Percentiles rank a stretch among this genome's conserved stretches.
phyloP scores from a whole-genome alignment of 1,284 basidiomycete species.

The Cronartium quercuum region DNA sequence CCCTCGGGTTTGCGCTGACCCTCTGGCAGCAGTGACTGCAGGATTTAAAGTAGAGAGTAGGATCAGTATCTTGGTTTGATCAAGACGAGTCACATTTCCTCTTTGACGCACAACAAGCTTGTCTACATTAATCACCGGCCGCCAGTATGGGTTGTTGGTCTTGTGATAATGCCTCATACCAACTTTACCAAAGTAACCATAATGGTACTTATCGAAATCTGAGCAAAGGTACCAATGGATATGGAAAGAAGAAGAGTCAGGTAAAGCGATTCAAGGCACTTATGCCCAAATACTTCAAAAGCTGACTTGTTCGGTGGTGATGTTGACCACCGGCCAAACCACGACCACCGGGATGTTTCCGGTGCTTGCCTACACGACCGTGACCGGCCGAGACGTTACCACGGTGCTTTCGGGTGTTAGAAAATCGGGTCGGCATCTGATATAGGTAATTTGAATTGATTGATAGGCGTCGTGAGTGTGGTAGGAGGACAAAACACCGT shows the following conservation, averaged over 20 bases:
- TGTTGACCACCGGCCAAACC: constrained; percentile 99
- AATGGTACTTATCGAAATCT: constrained; percentile 66
- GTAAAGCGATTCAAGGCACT: background rate
- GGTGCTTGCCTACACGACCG: constrained; percentile 99
- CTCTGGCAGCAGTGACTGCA: constrained; percentile 28
- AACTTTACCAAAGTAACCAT: constrained; percentile 92
- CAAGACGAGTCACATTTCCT: no score
- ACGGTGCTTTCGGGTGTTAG: constrained; percentile 96
- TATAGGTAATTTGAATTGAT: background rate
- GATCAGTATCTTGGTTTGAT: constrained; percentile 47
- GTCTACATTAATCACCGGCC: constrained; percentile 94
- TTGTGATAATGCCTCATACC: constrained; percentile 96
- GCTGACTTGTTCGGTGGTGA: constrained; percentile 71
- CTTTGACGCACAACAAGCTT: constrained; percentile 60
- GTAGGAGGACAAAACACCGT: background rate
- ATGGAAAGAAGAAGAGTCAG: background rate
- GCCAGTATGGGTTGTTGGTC: constrained; percentile 82
- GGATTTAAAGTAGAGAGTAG: background rate
- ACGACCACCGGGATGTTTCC: constrained; percentile 99
- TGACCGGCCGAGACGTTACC: constrained; percentile 98
- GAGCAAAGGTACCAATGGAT: background rate
- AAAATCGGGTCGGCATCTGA: constrained; percentile 81
- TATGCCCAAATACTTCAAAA: background rate
- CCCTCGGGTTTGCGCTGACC: constrained; percentile 53
- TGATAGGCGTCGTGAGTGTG: background rate